Percentiles rank a stretch among this genome's conserved stretches.
phyloP scores from a whole-genome alignment of 139 green algal species.

The Bryopsis sp. region DNA sequence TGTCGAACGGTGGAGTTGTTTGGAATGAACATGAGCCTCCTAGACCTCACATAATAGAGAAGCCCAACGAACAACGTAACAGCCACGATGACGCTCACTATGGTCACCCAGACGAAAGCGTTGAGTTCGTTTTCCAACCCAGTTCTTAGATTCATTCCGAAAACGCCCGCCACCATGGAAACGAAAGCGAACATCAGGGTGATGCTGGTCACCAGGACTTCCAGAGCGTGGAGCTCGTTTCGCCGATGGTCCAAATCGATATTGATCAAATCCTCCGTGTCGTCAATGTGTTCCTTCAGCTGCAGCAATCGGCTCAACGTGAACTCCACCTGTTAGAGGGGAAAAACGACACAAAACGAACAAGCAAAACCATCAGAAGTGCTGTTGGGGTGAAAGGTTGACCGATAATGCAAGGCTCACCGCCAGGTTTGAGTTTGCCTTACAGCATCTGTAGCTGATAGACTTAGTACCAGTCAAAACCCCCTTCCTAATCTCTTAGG shows the following conservation, averaged over 20 bases:
- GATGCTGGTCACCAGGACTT: conserved; percentile 64
- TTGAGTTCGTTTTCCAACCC: conserved; percentile 18
- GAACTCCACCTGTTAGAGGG: conserved; percentile 48
- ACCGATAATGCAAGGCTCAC: not conserved
- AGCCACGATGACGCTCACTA: too few species aligned
- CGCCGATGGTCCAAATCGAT: conserved; percentile 86
- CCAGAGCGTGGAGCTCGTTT: conserved; percentile 72
- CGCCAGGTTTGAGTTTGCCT: too few species aligned
- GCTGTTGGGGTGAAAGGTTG: not conserved
- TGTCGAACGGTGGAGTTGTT: too few species aligned
- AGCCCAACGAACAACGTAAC: too few species aligned
- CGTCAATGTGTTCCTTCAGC: conserved; percentile 89
- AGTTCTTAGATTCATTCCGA: conserved; percentile 80
- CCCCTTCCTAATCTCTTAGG: too few species aligned
- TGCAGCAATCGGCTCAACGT: conserved; percentile 53
- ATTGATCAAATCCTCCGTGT: conserved; percentile 95
- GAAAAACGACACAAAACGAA: not conserved
- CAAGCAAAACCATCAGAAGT: too few species aligned
- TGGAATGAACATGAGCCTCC: too few species aligned
- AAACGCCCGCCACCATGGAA: conserved; percentile 56
- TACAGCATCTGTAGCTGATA: too few species aligned
- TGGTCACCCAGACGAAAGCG: conserved; percentile 30
- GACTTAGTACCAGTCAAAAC: too few species aligned
- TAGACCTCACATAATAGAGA: too few species aligned
- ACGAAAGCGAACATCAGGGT: conserved; percentile 63